These are phyloP conservation scores for Neltuma alba DNA, from an alignment of 306 rosid genomes.

Conservation along the genomic window DNA sequence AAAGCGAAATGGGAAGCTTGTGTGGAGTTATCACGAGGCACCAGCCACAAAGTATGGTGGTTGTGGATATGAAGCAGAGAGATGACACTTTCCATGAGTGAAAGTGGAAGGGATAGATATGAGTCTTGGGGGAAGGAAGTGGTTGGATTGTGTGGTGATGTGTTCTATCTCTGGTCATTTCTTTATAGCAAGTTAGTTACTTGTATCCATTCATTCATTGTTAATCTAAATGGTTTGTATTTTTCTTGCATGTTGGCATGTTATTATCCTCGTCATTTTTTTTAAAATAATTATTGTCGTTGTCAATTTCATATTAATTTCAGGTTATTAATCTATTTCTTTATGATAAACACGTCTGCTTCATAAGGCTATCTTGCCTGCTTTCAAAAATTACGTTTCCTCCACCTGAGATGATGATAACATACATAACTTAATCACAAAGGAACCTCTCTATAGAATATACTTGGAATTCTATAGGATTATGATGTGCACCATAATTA, in stretches of 20 bases:
- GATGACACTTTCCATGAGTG: constrained; percentile 2
- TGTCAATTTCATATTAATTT: background rate
- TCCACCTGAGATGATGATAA: background rate
- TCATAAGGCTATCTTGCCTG: background rate
- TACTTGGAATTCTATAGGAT: background rate
- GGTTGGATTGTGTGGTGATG: background rate
- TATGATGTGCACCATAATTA: background rate
- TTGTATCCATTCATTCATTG: background rate
- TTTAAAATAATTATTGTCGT: background rate
- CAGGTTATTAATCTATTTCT: background rate
- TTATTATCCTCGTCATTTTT: background rate
- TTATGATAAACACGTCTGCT: too few species aligned
- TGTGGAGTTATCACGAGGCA: background rate
- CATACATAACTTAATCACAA: background rate
- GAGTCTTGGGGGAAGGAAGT: background rate
- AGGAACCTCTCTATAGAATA: background rate
- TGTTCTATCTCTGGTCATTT: background rate
- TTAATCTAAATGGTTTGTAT: background rate
- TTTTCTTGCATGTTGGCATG: background rate
- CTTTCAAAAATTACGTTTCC: background rate
- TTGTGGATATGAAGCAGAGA: background rate
- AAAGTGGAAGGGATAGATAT: background rate
- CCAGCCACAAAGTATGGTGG: background rate
- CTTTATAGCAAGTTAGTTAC: background rate
- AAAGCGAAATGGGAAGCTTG: background rate